Evolutionary conservation across 371 early-diverging fungal genomes (phyloP), one percentile per base, ranked within the genome.

Genomic region (Cokeromyces recurvatus): DNA sequence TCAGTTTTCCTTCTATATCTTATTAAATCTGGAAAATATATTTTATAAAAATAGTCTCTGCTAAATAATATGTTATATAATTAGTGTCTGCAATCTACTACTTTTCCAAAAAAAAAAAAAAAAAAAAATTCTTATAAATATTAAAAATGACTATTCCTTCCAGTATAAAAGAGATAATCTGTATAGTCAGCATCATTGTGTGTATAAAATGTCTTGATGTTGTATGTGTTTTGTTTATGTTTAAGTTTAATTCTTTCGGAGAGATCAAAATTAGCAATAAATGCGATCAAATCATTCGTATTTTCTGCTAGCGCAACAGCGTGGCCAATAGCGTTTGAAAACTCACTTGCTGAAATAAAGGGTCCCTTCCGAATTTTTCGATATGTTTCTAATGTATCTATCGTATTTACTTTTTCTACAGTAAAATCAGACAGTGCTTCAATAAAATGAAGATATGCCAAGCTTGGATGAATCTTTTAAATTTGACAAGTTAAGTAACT

Each of bases 251-350:
- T 27, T 9, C 64, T 47, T 10, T 52, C 36, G 20, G 55, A 56
- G 3, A 59, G 39, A 52, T 64, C 64, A 19, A 56, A 59, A 11
- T 64, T 59, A 7, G 59, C 59, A 35, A 64, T 64, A 16, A 59
- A 59, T 7, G 59, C 51, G 29, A 64, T 49, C 56, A 64, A 40
- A n/a, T 56, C 47, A 7, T 44, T 56, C 1, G 48, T 46, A 8
- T 40, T 45, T 17, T 59, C 49, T 17, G 46, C 55, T 2, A 37
- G 25, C n/a, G 36, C 45, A 7, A 56, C 23, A 19, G 55, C 48
- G 8, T 46, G 48, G 17, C 49, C 23, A n/a, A 31, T 3, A 34
- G 45, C 53, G 32, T 43, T 48, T 24, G 55, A 39, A 16, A 46
- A 57, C 0, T 51, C 53, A 35, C 50, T 54, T 14, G 54, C 58